phyloP scores from a whole-genome alignment of 257 asterid genomes.

The Penstemon eatonii region DNA sequence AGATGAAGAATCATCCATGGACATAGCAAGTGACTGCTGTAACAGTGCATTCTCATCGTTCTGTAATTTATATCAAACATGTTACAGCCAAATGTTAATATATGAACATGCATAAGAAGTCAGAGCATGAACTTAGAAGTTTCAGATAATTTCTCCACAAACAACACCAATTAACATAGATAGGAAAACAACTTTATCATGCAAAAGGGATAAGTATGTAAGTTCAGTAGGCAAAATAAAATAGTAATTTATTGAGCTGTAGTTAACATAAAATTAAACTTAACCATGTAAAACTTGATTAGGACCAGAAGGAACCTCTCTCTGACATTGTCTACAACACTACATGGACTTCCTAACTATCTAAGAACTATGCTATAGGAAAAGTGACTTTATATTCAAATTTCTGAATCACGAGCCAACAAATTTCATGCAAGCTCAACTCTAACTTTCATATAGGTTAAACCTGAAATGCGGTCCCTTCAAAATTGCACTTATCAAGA shows the following conservation, averaged over 20 bases:
- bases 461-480: too few species aligned
- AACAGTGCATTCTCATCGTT: conserved; percentile 96
- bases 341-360: not conserved
- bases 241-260: not conserved
- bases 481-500: not conserved
- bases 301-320: conserved; percentile 17
- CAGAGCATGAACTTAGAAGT: conserved; percentile 17
- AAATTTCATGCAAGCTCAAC: not conserved
- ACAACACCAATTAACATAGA: conserved; percentile 14
- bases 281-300: not conserved
- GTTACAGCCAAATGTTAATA: conserved; percentile 18
- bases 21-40: conserved; percentile 98
- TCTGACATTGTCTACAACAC: conserved; percentile 6
- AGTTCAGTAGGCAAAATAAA: not conserved
- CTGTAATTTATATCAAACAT: conserved; percentile 42
- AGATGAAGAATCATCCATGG: conserved; percentile 88
- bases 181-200: not conserved
- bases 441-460: too few species aligned
- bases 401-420: not conserved
- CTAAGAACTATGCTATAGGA: not conserved
- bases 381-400: not conserved
- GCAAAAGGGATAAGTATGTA: conserved; percentile 19
- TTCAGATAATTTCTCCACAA: conserved; percentile 15
- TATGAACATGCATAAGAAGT: conserved; percentile 2
- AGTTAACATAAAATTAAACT: conserved; percentile 5